These are phyloP conservation scores for Penicillium sp. DNA, from an alignment of 2,329 filamentous ascomycete genomes.

Conservation along the genomic window DNA sequence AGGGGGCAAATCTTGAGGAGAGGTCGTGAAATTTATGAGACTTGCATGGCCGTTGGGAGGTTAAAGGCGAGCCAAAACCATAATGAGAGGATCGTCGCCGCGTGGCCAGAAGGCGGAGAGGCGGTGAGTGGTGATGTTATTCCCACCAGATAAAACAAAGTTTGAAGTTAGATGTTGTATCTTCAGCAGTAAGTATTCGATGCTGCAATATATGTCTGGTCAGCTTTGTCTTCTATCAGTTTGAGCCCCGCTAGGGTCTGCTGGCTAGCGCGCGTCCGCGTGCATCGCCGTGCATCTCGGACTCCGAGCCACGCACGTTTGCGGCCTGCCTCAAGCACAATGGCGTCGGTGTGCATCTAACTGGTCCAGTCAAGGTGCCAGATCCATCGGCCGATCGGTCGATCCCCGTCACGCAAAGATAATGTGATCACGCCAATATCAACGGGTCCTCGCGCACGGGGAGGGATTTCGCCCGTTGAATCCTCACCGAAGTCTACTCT, in stretches of 20 bases:
- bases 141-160: not conserved
- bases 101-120: no score
- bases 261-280: slow-evolving; percentile 1
- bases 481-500: no score
- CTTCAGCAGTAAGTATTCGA: slow-evolving; percentile 3
- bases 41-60: no score
- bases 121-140: no score
- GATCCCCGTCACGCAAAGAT: slow-evolving; percentile 15
- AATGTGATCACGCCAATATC: slow-evolving; percentile 7
- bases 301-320: slow-evolving; percentile 13
- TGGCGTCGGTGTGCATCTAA: slow-evolving; percentile 4
- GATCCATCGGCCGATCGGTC: slow-evolving; percentile 3
- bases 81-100: no score
- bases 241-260: not conserved
- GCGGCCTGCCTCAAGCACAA: slow-evolving; percentile 12
- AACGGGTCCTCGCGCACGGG: not conserved
- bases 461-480: no score
- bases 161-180: not conserved
- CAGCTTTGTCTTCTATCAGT: slow-evolving; percentile 1
- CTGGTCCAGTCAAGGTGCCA: slow-evolving; percentile 1
- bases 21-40: not conserved
- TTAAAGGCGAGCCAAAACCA: no score
- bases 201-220: not conserved
- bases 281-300: slow-evolving; percentile 1
- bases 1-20: not conserved